Base-by-base conservation (phyloP, 768 basidiomycete species). In the Inosperma sp. region DNA sequence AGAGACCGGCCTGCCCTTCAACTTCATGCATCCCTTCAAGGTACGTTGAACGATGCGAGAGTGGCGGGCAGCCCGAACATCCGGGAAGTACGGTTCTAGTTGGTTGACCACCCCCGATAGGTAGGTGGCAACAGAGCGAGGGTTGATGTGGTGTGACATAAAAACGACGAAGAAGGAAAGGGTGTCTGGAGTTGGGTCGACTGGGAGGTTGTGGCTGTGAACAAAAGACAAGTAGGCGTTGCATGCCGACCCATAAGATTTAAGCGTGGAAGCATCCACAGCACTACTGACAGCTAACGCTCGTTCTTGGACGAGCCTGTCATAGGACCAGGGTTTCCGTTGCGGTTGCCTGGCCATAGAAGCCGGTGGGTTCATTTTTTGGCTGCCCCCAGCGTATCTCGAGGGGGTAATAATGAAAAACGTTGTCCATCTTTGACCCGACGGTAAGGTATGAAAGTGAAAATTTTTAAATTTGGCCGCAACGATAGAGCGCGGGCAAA, bases 171-270 rank as follows among this genome's bases (percentile, higher is more conserved):
- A 76, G 19, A 69, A 66, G 7, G 62, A 62, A 2, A 77, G 57
- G 0, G 71, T 73, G 37, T 74, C 65, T 2, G 55, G 45, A 1
- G 71, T 72, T 0, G 74, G 75, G 0, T 70, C 59, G 13, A 71
- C 23, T 2, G 70, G 62, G 9, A 72, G 55, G 2, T 60, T 4
- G 46, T 76, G 72, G 0, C 48, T 0, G 0, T 49, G 16, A 34
- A 62, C 60, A 54, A 76, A 75, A 0, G 58, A 52, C 8, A 73
- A 25, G 39, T 75, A 76, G 1, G 68, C 73, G 21, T 71, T 64
- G 16, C 71, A 49, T 7, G 66, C 62, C 0, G 71, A 72, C 0
- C 57, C 42, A 56, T 75, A 76, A 0, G 59, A 45, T 0, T 14
- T 1, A 0, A 13, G 2, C 0, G 68, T 65, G 3, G 59, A 59